Conservation (phyloP, 2,329 filamentous ascomycete species). For the Zymoseptoria tritici region DNA sequence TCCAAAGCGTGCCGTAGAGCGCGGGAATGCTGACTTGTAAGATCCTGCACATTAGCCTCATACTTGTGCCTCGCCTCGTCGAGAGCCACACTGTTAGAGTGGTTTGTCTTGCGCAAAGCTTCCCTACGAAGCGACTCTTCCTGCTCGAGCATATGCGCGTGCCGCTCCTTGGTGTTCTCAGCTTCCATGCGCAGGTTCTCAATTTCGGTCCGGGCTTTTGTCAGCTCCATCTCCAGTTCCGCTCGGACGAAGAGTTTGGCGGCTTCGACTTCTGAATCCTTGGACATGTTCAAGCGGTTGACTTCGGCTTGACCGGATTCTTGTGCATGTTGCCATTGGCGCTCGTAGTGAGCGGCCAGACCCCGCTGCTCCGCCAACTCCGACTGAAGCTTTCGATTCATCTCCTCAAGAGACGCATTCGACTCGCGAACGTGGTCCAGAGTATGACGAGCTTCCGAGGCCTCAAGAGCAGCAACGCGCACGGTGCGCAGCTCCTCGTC, state of each 20-base stretch:
- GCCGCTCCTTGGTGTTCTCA: slow-evolving; percentile 71
- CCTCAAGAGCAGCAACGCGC: slow-evolving; percentile 59
- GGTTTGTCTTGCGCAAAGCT: slow-evolving; percentile 49
- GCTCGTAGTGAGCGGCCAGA: slow-evolving; percentile 60
- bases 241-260: slow-evolving; percentile 74
- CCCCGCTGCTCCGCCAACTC: slow-evolving; percentile 69
- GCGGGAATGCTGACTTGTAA: slow-evolving; percentile 55
- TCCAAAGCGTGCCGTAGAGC: slow-evolving; percentile 50
- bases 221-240: slow-evolving; percentile 72
- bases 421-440: slow-evolving; percentile 40
- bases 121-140: slow-evolving; percentile 61
- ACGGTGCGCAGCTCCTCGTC: slow-evolving; percentile 41
- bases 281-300: slow-evolving; percentile 66
- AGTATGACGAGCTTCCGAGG: slow-evolving; percentile 70
- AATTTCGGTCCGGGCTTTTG: slow-evolving; percentile 63
- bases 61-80: slow-evolving; percentile 54
- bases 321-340: slow-evolving; percentile 76
- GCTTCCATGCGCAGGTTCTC: slow-evolving; percentile 71
- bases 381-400: slow-evolving; percentile 30
- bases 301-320: slow-evolving; percentile 74
- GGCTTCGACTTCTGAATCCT: slow-evolving; percentile 75
- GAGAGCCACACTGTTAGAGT: slow-evolving; percentile 45
- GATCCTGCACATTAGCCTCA: slow-evolving; percentile 26
- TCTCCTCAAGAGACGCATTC: slow-evolving; percentile 23
- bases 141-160: slow-evolving; percentile 79